Evolutionary conservation across 495 filamentous ascomycete genomes (phyloP), one percentile per base, ranked within the genome.

Genomic region (Lophiotrema nucula): DNA sequence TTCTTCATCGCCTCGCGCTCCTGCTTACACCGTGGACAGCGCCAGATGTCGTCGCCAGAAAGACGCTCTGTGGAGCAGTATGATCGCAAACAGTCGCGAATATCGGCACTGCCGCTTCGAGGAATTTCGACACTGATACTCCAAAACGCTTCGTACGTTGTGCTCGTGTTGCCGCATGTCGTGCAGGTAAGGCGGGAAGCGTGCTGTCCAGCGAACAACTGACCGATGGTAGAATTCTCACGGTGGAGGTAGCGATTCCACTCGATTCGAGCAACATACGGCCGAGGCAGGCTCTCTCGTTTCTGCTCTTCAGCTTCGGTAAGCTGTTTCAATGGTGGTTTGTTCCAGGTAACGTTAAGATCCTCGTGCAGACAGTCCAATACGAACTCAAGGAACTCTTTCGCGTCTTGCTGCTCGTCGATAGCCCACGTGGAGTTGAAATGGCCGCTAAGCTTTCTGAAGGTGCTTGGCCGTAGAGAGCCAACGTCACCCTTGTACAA

Each of bases 311-410:
- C 81, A 23, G 77, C 70, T 13, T 76, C 72, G 0, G 81, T 88
- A 35, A 90, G 74, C 4, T 77, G 77, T 28, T 78, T 76, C 3
- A 87, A 73, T 1, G 79, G 83, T 8, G 70, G 77, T 35, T 78
- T 74, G 43, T 82, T 75, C 76, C 82, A 88, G 37, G 81, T 79
- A 31, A 79, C 71, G 60, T 92, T 92, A 23, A 89, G 74, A 66
- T 92, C 88, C 68, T 92, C 88, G 48, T 88, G 86, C 6, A 92
- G 70, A 42, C 77, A 79, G 62, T 88, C 85, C 13, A 90, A 73
- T 3, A 89, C 66, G 66, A 87, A 89, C 60, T 83, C 83, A 58
- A 89, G 83, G 53, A 89, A 91, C 61, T 91, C 88, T 64, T 86
- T 85, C 11, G 88, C 83, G 68, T 92, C 88, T 70, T 92, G 88